Base-by-base conservation (phyloP, 192 early-diverging fungal species). In the Linnemannia hyalina region DNA sequence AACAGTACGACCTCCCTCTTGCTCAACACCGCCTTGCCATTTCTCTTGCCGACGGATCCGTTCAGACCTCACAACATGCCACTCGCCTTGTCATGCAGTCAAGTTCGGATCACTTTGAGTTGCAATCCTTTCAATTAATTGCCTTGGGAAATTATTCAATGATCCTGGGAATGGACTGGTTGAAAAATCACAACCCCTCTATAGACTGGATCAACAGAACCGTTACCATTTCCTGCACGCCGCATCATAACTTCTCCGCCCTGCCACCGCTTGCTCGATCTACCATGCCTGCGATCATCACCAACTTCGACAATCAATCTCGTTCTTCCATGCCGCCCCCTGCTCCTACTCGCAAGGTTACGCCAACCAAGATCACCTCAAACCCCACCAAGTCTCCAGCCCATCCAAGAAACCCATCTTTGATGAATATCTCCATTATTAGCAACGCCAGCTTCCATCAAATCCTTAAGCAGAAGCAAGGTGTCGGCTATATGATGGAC, bases 401-500 rank as follows among this genome's bases (percentile, higher is more conserved):
- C 0, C 11, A 57, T 3, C 42, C 35, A 0, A 23, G 13, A 9
- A 74, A 74, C 15, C 73, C 35, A 18, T 16, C 73, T 1, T 0
- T 38, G 9, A 11, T 38, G 0, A 47, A 55, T 42, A 74, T 74
- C 32, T 2, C 23, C 18, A 8, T 74, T 13, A 5, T 74, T 3
- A 47, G 44, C 52, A 78, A 71, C 20, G 49, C 69, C 36, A 40
- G 9, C 16, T 52, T 78, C 9, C 72, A 49, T 11, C 77, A 72
- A 23, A 49, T 78, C 6, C 35, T 78, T 0, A 70, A 78, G 8
- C 69, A 71, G 10, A 16, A 71, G 0, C 68, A 70, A 40, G 60
- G 49, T 20, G 46, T 57, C 44, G 77, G 68, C 6, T 78, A 78
- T 38, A 60, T 78, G 70, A 40, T 78, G 52, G 68, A 78, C 29